Percentiles rank a stretch among this genome's conserved stretches.
Evolutionary conservation across 2,329 filamentous ascomycete species (phyloP).

Genomic region (Chaetomium strumarium): DNA sequence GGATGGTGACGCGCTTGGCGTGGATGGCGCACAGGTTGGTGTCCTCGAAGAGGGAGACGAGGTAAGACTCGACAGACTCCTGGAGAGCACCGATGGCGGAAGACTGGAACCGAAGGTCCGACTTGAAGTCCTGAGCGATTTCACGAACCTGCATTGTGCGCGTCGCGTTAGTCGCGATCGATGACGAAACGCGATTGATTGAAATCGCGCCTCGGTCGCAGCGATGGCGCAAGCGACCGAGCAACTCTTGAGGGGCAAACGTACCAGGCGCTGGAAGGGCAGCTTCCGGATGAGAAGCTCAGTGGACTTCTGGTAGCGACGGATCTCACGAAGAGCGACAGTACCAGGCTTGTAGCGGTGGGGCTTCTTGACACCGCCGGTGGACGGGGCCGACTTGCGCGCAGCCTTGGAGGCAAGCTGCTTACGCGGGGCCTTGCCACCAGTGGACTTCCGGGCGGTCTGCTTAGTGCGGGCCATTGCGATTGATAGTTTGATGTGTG

Average conservation of each 20-base stretch:
- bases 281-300: slow-evolving; percentile 96
- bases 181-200: neutral
- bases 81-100: slow-evolving; percentile 96
- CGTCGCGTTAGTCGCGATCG: slow-evolving; percentile 21
- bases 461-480: slow-evolving; percentile 62
- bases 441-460: slow-evolving; percentile 69
- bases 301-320: slow-evolving; percentile 95
- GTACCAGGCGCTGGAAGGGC: slow-evolving; percentile 89
- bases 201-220: slow-evolving; percentile 14
- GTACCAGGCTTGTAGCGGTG: slow-evolving; percentile 88
- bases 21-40: slow-evolving; percentile 98
- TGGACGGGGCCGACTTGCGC: slow-evolving; percentile 95
- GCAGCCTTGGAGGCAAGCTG: slow-evolving; percentile 99
- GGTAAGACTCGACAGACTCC: slow-evolving; percentile 97
- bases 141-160: slow-evolving; percentile 61
- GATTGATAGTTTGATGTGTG: slow-evolving; percentile 27
- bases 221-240: slow-evolving; percentile 1
- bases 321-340: slow-evolving; percentile 96
- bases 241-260: slow-evolving; percentile 22
- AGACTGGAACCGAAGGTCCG: slow-evolving; percentile 93
- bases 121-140: slow-evolving; percentile 94
- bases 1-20: slow-evolving; percentile 98
- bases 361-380: slow-evolving; percentile 95
- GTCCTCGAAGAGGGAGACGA: slow-evolving; percentile 96
- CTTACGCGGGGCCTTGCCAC: slow-evolving; percentile 80